A percentile compares a stretch with the other conserved stretches of the same genome.
Conservation (phyloP, 2,329 filamentous ascomycete genomes). For the Aspergillus sp. region DNA sequence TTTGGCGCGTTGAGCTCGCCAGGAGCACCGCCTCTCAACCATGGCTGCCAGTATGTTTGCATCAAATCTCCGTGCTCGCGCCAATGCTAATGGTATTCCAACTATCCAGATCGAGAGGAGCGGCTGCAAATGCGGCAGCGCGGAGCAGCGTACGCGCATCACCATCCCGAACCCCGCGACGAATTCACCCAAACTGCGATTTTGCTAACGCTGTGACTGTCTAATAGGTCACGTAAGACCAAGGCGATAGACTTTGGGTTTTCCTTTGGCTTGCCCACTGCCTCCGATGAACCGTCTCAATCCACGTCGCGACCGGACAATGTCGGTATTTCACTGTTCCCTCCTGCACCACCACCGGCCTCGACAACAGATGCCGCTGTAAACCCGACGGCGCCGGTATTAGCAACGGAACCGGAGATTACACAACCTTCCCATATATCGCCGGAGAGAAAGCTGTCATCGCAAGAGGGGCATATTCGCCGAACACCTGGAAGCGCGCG, state of each 20-base stretch:
- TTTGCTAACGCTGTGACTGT: slow-evolving; percentile 24
- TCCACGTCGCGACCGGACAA: slow-evolving; percentile 30
- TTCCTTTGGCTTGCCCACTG: slow-evolving; percentile 42
- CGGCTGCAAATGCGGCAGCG: slow-evolving; percentile 59
- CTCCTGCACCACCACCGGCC: slow-evolving; percentile 23
- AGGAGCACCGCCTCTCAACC: slow-evolving; percentile 32
- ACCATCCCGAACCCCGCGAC: slow-evolving; percentile 27
- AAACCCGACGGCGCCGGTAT: background rate
- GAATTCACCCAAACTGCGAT: slow-evolving; percentile 13
- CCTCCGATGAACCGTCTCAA: slow-evolving; percentile 20
- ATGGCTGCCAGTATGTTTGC: slow-evolving; percentile 43
- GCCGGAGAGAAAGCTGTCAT: slow-evolving; percentile 20
- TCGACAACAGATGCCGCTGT: slow-evolving; percentile 15
- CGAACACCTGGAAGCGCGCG: slow-evolving; percentile 37
- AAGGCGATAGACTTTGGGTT: slow-evolving; percentile 55
- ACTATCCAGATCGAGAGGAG: slow-evolving; percentile 52
- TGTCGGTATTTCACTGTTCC: slow-evolving; percentile 20
- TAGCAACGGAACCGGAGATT: slow-evolving; percentile 16
- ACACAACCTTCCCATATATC: slow-evolving; percentile 14
- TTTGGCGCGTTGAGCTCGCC: slow-evolving; percentile 35
- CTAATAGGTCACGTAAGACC: slow-evolving; percentile 49
- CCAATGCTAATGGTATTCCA: slow-evolving; percentile 8
- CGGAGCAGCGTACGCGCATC: slow-evolving; percentile 55
- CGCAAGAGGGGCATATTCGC: slow-evolving; percentile 14
- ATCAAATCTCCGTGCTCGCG: background rate